Base-by-base conservation (phyloP, 768 basidiomycete species). In the Lyophyllum decastes region DNA sequence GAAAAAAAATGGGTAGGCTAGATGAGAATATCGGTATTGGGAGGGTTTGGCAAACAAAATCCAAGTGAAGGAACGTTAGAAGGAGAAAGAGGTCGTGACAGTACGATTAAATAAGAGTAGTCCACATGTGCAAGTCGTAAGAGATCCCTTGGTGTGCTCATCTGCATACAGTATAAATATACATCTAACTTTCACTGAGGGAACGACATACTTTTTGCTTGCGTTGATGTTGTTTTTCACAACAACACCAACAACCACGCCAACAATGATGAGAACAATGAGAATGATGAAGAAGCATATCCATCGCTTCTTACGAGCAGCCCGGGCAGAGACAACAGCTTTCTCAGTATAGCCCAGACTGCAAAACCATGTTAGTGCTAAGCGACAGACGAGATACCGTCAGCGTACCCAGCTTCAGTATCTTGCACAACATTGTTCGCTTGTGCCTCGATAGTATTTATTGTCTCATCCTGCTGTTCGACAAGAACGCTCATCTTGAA, bases 261-360 rank as follows among this genome's bases (percentile, higher is more conserved):
- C 87, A 45, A 85, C 77, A 48, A 92, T 82, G 61, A 87, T 82
- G 57, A 89, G 77, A 53, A 94, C 66, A 57, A 92, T 67, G 55
- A 95, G 66, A 55, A 73, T 68, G 59, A 94, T 85, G 74, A 85
- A 69, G 81, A 96, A 96, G 76, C 95, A 98, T 70, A 96, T 95
- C 94, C 95, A 97, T 66, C 95, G 87, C 83, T 96, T 98, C 74
- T 89, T 93, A 59, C 96, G 87, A 21, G 96, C 96, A 30, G 89
- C 83, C 27, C 90, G 83, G 21, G 96, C 96, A 35, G 90, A 93
- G 35, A 75, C 78, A 52, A 98, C 90, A 7, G 95, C 96, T 67
- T 90, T 91, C 47, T 90, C 85, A 1, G 94, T 92, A 70, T 97
- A 90, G 60, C 82, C 78, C 51, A 94, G 73, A 59, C 95, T 97